Percentiles rank a stretch among this genome's conserved stretches.
These are phyloP conservation scores for Neoconidiobolus thromboides DNA, from an alignment of 371 early-diverging fungal genomes.

Conservation along the genomic window DNA sequence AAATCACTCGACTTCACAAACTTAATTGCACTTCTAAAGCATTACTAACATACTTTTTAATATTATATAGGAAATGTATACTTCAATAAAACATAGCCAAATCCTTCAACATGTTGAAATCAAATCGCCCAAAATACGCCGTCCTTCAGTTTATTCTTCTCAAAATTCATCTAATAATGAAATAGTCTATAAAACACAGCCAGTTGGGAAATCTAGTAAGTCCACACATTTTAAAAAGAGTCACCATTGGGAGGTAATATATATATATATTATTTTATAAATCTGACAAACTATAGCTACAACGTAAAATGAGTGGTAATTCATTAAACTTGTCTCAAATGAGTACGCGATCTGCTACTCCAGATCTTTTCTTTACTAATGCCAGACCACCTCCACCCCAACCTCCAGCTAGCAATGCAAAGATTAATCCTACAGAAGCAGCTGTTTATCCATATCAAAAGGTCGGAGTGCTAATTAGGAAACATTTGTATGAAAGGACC, in stretches of 20 bases:
- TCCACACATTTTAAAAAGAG: neutral
- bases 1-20: no score
- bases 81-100: slow-evolving; percentile 48
- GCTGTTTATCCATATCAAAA: slow-evolving; percentile 23
- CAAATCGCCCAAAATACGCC: neutral
- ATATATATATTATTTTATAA: neutral
- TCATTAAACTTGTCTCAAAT: slow-evolving; percentile 2
- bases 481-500: slow-evolving; percentile 55
- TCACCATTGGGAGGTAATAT: neutral
- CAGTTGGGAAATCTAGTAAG: neutral
- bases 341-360: slow-evolving; percentile 3
- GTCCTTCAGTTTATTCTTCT: slow-evolving; percentile 2
- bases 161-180: neutral
- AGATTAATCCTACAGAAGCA: slow-evolving; percentile 1
- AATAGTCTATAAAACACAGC: slow-evolving; percentile 5
- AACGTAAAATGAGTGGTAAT: slow-evolving; percentile 6
- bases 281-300: slow-evolving; percentile 7
- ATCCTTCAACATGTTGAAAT: slow-evolving; percentile 35
- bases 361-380: slow-evolving; percentile 5
- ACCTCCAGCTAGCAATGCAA: neutral
- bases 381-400: neutral
- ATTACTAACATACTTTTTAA: no score
- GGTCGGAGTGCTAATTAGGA: slow-evolving; percentile 67
- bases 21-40: no score
- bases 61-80: slow-evolving; percentile 43